Percentiles rank a stretch among this genome's conserved stretches.
These are phyloP conservation scores for Vicia sativa DNA, from an alignment of 306 rosid species.

Conservation along the genomic window DNA sequence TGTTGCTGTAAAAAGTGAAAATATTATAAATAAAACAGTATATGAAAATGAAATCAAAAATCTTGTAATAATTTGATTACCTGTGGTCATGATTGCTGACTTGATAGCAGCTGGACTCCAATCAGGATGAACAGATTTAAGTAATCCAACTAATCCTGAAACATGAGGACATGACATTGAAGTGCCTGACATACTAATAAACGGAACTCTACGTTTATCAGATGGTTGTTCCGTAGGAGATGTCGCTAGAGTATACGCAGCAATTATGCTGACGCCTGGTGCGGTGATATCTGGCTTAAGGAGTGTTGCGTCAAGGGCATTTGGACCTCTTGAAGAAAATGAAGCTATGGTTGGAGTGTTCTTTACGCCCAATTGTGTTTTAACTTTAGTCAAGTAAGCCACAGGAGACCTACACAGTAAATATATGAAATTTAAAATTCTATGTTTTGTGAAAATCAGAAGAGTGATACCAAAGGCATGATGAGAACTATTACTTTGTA, in stretches of 20 bases:
- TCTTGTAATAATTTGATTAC: constrained; percentile 25
- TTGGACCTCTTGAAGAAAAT: constrained; percentile 88
- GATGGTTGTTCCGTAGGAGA: not conserved
- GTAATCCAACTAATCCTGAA: constrained; percentile 58
- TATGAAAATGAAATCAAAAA: not conserved
- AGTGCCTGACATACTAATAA: constrained; percentile 6
- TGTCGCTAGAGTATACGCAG: constrained; percentile 34
- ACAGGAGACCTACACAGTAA: constrained; percentile 46
- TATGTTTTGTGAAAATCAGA: not conserved
- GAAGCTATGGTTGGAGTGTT: constrained; percentile 61
- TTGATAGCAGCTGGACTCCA: constrained; percentile 73
- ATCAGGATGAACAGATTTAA: constrained; percentile 52
- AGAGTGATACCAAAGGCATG: not conserved
- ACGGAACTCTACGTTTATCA: constrained; percentile 35
- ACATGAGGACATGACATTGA: constrained; percentile 75
- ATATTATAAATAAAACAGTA: not conserved
- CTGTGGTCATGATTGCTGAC: constrained; percentile 75
- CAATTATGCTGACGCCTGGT: constrained; percentile 57
- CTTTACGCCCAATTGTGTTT: constrained; percentile 43
- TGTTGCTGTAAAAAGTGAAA: constrained; percentile 38
- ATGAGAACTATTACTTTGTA: constrained; percentile 48
- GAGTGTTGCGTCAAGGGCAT: constrained; percentile 38
- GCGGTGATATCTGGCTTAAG: constrained; percentile 64
- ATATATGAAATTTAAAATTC: not conserved
- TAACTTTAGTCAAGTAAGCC: constrained; percentile 51